Conservation (phyloP, 257 asterid species). For the Capsicum pubescens region DNA sequence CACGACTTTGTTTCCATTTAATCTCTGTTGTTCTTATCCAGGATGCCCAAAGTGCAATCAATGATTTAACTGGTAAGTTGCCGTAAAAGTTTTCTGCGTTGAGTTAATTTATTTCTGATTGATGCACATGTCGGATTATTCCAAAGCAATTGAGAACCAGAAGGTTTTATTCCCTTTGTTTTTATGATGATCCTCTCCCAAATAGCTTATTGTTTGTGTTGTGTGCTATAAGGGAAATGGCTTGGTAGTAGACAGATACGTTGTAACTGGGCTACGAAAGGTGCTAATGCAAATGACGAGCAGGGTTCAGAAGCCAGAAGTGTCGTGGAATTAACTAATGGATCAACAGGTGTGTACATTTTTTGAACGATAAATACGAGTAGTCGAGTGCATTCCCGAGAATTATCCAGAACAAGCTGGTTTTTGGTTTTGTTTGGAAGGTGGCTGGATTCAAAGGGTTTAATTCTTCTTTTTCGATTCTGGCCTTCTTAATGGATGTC, state of each 20-base stretch:
- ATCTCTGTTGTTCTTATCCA: conserved; percentile 39
- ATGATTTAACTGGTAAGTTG: conserved; percentile 77
- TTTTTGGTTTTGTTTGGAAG: neutral
- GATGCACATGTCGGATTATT: conserved; percentile 5
- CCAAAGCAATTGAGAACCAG: neutral
- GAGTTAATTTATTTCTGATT: conserved; percentile 12
- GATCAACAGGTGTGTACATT: conserved; percentile 64
- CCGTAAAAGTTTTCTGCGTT: conserved; percentile 6
- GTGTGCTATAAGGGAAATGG: conserved; percentile 74
- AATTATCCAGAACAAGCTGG: conserved; percentile 3
- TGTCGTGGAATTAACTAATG: conserved; percentile 76
- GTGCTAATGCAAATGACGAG: conserved; percentile 78
- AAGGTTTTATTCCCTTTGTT: neutral
- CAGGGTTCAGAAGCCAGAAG: conserved; percentile 78
- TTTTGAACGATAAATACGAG: neutral
- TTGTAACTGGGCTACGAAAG: conserved; percentile 97
- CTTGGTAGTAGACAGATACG: conserved; percentile 97
- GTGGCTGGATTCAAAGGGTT: conserved; percentile 18
- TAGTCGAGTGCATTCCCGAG: no score
- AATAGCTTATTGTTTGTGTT: conserved; percentile 16
- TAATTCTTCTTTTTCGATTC: conserved; percentile 1
- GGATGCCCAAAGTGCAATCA: conserved; percentile 98
- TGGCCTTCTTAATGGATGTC: neutral
- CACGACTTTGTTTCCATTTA: conserved; percentile 26
- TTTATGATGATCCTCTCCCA: neutral